Evolutionary conservation across 495 filamentous ascomycete genomes (phyloP), one percentile per base, ranked within the genome.

Genomic region (Thermothielavioides terrestris): DNA sequence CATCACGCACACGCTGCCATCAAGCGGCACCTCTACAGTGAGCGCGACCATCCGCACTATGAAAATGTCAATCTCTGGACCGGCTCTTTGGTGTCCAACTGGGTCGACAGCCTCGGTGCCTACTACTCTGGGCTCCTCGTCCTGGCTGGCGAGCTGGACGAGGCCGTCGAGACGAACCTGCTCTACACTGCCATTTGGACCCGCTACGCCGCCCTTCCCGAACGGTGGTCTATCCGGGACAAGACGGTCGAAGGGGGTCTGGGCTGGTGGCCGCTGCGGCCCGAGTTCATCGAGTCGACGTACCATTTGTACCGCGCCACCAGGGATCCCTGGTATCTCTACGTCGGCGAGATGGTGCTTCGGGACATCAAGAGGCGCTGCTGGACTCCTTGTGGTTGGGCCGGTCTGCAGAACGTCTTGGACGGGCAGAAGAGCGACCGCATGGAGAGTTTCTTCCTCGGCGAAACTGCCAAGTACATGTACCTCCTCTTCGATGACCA

Each of bases 391-490:
- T 98, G 92, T 60, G 92, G 92, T 42, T 97, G 89, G 89, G 86
- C 92, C 5, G 91, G 91, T 0, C 74, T 98, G n/a, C 85, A 94
- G 57, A 87, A 97, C 67, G 92, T 98, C 9, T 73, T 84, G 26
- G 89, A 77, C 35, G 94, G 91, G 0, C 86, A 96, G 64, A 82
- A 85, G 61, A 90, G 78, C 59, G 92, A 98, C 61, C 84, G 92
- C 15, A 98, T 98, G 92, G 92, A 98, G 70, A 97, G 92, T 66
- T 98, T 98, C 72, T 97, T 95, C 64, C 74, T 97, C 1, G 89
- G 94, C 3, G 92, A 98, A 67, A 98, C 92, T 0, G 82, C 86
- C 46, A 95, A 96, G 66, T 98, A 98, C 65, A 70, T 98, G 45
- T 94, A 89, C 53, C 70, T 98, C 32, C 77, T 97, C 1, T 97